Evolutionary conservation across 2,329 filamentous ascomycete species (phyloP).

Genomic region (Talaromyces sp.): DNA sequence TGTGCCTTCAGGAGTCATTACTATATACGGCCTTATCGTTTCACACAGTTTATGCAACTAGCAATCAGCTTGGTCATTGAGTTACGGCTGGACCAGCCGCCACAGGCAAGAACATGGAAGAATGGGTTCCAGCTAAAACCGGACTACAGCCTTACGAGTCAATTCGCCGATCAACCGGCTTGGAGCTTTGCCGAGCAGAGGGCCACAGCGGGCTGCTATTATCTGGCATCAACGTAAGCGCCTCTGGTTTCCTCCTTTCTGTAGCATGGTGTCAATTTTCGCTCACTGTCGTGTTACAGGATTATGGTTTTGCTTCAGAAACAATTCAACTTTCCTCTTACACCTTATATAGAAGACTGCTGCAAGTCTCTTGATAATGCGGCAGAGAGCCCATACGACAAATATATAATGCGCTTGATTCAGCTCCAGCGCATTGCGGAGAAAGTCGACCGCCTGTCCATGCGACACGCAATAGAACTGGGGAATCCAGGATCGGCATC

Average conservation of each 20-base stretch:
- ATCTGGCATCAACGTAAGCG: slow-evolving; percentile 38
- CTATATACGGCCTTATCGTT: slow-evolving; percentile 27
- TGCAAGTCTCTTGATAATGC: slow-evolving; percentile 28
- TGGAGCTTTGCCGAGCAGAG: slow-evolving; percentile 40
- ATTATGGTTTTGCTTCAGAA: slow-evolving; percentile 36
- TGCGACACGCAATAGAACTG: slow-evolving; percentile 15
- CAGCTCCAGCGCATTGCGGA: slow-evolving; percentile 37
- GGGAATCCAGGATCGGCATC: slow-evolving; percentile 18
- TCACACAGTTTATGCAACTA: slow-evolving; percentile 32
- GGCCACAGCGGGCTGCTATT: slow-evolving; percentile 42
- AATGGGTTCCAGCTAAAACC: slow-evolving; percentile 25
- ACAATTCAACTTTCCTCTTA: slow-evolving; percentile 31
- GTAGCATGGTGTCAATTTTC: background rate
- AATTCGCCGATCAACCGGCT: slow-evolving; percentile 6
- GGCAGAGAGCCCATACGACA: slow-evolving; percentile 30
- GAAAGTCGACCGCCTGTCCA: slow-evolving; percentile 27
- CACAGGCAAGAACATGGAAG: slow-evolving; percentile 24
- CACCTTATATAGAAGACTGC: slow-evolving; percentile 33
- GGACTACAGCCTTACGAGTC: slow-evolving; percentile 13
- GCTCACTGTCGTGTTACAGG: slow-evolving; percentile 15
- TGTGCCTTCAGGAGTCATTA: slow-evolving; percentile 25
- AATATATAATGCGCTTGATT: slow-evolving; percentile 32
- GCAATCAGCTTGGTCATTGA: slow-evolving; percentile 33
- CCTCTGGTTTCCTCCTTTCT: background rate
- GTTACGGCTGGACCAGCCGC: slow-evolving; percentile 24